phyloP scores from a whole-genome alignment of 306 rosid genomes.

The Malus sieversii region DNA sequence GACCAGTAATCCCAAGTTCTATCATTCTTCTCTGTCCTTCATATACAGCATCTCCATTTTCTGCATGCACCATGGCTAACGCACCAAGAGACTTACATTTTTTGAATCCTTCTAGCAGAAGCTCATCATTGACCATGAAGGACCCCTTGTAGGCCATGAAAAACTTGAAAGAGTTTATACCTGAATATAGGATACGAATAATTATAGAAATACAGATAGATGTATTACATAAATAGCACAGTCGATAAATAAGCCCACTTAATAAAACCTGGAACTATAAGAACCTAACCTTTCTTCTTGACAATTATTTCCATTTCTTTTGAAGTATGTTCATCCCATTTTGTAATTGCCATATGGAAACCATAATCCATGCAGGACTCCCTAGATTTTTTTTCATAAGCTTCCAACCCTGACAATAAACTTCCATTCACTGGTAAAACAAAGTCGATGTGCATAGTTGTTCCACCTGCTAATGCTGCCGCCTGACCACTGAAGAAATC shows the following conservation, averaged over 20 bases:
- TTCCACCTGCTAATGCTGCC: constrained; percentile 97
- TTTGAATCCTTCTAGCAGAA: constrained; percentile 71
- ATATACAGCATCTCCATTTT: constrained; percentile 85
- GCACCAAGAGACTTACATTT: constrained; percentile 97
- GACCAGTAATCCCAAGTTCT: constrained; percentile 94
- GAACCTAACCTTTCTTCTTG: constrained; percentile 68
- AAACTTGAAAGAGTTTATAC: constrained; percentile 94
- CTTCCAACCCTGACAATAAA: constrained; percentile 66
- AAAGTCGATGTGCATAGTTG: constrained; percentile 95
- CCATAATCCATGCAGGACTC: constrained; percentile 92
- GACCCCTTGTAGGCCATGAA: constrained; percentile 91
- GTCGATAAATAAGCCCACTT: background rate
- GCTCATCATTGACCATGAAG: constrained; percentile 79
- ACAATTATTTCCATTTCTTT: constrained; percentile 83
- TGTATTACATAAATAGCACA: background rate
- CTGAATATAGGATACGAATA: constrained; percentile 30
- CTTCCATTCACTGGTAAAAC: constrained; percentile 69
- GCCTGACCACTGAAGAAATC: constrained; percentile 97
- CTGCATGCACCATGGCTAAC: constrained; percentile 97
- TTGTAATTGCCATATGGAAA: constrained; percentile 95
- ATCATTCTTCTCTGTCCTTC: constrained; percentile 89
- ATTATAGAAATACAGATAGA: background rate
- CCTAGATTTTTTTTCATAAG: constrained; percentile 66
- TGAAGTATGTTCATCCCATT: constrained; percentile 77
- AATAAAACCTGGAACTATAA: constrained; percentile 8